phyloP scores from a whole-genome alignment of 2,329 filamentous ascomycete genomes.

The Nemania sp. region DNA sequence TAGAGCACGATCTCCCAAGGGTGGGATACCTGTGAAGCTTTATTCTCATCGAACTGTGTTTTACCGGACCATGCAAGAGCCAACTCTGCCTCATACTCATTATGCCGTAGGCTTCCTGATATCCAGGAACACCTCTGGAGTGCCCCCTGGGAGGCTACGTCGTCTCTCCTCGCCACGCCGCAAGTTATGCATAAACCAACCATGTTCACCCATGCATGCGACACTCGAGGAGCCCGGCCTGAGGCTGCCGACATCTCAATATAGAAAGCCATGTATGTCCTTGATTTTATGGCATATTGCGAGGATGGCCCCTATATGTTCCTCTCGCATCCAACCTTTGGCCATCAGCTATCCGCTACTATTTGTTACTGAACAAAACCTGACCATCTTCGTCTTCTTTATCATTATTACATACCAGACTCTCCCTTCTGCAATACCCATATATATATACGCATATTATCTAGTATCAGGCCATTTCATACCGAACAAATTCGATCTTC shows the following conservation, averaged over 20 bases:
- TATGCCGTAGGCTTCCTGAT: background rate
- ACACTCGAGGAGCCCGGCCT: background rate
- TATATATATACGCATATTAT: background rate
- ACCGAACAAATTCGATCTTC: background rate
- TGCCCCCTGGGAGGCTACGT: background rate
- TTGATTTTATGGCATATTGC: background rate
- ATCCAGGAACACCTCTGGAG: background rate
- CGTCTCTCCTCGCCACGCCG: background rate
- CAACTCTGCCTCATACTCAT: background rate
- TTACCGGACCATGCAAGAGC: background rate
- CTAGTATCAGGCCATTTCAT: background rate
- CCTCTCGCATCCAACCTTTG: background rate
- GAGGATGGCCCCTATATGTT: background rate
- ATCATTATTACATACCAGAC: background rate
- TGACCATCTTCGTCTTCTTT: background rate
- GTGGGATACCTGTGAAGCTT: background rate
- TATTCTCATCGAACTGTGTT: background rate
- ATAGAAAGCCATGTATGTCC: slow-evolving; percentile 5
- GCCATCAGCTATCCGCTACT: background rate
- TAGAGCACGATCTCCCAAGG: background rate
- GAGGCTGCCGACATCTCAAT: background rate
- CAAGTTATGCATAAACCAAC: background rate
- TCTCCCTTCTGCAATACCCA: background rate
- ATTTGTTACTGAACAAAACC: background rate
- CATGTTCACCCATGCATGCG: background rate